Base-by-base conservation (phyloP, 108 stramenopile species). In the Nitzschia putrida region DNA sequence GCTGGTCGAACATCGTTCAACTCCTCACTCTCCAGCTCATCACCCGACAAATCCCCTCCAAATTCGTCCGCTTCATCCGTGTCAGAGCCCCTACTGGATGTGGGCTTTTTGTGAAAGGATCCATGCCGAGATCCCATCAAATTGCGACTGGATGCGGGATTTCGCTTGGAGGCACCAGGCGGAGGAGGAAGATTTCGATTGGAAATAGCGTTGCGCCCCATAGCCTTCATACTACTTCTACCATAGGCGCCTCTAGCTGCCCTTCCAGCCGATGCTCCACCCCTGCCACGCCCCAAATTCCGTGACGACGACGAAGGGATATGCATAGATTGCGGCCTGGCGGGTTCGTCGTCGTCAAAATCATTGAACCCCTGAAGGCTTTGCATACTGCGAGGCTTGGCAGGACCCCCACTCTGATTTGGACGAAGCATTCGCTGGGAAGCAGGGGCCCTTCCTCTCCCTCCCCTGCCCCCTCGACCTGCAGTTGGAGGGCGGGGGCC, bases 161-260 rank as follows among this genome's bases (percentile, higher is more conserved):
- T 16, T 49, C 47, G 47, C 47, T 49, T 49, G 29, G 38, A 3
- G 44, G 61, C 1, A 18, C 61, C 61, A 22, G 61, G 61, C 3
- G 61, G 61, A 1, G 61, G 61, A 8, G 61, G 61, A 9, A 63
- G 23, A 18, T 63, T 63, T 3, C 61, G 42, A 63, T 63, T 63
- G 61, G 38, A 40, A n/a, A 45, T 12, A 20, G 61, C 61, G 21
- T 63, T 63, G 14, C 21, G 42, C 2, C 61, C 61, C 18, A 63
- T 16, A 12, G 22, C 44, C 44, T 47, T 63, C 13, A 40, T 16
- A 3, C 54, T 16, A 3, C 54, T 24, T 13, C 54, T 21, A 1
- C 57, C 57, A 2, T 37, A 13, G 1, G 38, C 57, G 1, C 57
- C 11, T 59, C 57, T 39, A 3, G 21, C 12, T 23, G 54, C 54